Conservation (phyloP, 768 basidiomycete genomes). For the Goffeauzyma gilvescens region DNA sequence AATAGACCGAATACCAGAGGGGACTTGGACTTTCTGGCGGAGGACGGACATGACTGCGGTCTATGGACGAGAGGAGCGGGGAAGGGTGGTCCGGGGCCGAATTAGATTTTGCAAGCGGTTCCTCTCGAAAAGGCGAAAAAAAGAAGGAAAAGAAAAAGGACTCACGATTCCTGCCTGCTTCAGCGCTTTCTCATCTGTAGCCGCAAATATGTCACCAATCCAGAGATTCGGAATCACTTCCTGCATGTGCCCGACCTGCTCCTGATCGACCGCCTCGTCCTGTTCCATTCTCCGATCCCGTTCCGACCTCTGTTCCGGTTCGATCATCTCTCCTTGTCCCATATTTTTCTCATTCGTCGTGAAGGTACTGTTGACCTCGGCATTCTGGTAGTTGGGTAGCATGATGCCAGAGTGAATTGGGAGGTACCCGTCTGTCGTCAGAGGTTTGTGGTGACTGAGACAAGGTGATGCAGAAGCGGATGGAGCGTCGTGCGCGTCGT, state of each 20-base stretch:
- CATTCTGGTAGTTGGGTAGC: background rate
- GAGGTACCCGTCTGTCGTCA: no score
- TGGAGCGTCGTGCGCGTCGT: no score
- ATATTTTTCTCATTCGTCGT: no score
- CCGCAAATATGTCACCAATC: slow-evolving; percentile 63
- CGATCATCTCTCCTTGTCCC: no score
- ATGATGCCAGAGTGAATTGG: background rate
- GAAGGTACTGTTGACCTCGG: no score
- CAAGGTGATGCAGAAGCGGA: no score
- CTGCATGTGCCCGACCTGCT: slow-evolving; percentile 66
- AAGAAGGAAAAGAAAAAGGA: slow-evolving; percentile 19
- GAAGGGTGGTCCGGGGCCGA: background rate
- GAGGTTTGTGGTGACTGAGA: no score
- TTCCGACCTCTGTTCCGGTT: no score
- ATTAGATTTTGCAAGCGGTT: slow-evolving; percentile 33
- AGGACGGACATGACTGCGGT: slow-evolving; percentile 64
- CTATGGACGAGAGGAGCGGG: no score
- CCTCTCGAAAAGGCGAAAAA: background rate
- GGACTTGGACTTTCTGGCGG: slow-evolving; percentile 47
- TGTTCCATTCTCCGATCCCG: slow-evolving; percentile 10
- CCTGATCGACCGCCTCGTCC: slow-evolving; percentile 41
- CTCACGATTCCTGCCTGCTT: slow-evolving; percentile 46
- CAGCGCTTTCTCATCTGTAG: slow-evolving; percentile 44
- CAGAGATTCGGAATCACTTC: slow-evolving; percentile 61
- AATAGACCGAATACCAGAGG: slow-evolving; percentile 17